Base-by-base conservation (phyloP, 768 basidiomycete genomes). In the Russula lepida region DNA sequence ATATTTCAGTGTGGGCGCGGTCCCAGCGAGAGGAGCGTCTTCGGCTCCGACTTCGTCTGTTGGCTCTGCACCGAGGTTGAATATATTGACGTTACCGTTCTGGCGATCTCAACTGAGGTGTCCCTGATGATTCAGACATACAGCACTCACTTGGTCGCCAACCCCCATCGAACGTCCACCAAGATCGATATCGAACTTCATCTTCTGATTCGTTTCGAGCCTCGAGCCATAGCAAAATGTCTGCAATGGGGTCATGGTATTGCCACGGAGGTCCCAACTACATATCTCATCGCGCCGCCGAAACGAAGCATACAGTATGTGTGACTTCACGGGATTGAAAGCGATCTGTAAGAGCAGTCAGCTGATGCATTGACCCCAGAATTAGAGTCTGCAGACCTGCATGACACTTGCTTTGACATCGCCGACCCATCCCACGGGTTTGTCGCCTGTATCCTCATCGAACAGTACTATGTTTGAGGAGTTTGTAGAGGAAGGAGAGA, bases 271-370 rank as follows among this genome's bases (percentile, higher is more conserved):
- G 70, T 97, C 95, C 87, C 89, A 97, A 57, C 81, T 77, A 68
- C 85, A 86, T 25, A 95, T 77, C 3, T 69, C 68, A 6, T 76
- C 76, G n/a, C 76, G 76, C 13, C 88, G 78, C 6, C 95, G 81
- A 66, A 90, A 94, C 0, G 89, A 79, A 0, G 88, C 87, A 63
- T 89, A 95, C 28, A 98, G 71, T 1, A 89, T 72, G 60, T 89
- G 81, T 0, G 90, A 87, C 46, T 75, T 73, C 21, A 74, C 73
- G 0, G 90, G 89, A 67, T 94, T 88, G 73, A 94, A 98, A 61
- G 81, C 78, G 43, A 93, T 72, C 90, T 91, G 61, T 5, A 46
- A 61, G 32, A 46, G 41, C 25, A 17, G 32, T 59, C 41, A 61
- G 23, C 37, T 25, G 35, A 50, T 46, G 60, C 41, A 33, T 30